Evolutionary conservation across 2,329 filamentous ascomycete species (phyloP), one percentile per base, ranked within the genome.

Genomic region (Alternaria infectoria): DNA sequence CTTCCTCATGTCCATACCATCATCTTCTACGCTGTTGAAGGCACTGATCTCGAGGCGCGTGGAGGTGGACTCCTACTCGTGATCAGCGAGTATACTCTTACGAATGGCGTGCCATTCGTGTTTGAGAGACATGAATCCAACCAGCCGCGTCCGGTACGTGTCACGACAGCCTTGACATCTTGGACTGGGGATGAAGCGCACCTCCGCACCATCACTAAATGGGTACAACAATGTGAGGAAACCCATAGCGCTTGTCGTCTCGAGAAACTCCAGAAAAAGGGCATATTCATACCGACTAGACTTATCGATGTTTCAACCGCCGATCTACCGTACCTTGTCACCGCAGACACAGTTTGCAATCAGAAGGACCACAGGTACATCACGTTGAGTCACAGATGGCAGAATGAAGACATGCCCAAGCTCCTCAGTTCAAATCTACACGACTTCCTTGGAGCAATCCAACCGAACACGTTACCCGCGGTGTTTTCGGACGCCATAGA

Each of bases 381-480:
- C 15, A n/a, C 32, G 2, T n/a, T 36, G 32, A 36, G 32, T 36
- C 32, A 36, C 15, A 36, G 32, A 5, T 36, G 32, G 32, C 32
- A 36, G 32, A 36, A n/a, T 4, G 32, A 3, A n/a, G 13, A n/a
- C 7, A 36, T 36, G 32, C 32, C 32, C 5, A 36, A 36, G 32
- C 32, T 36, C 9, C 15, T 36, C 4, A 36, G 4, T 36, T 36
- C 32, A 7, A 36, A 36, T 36, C 32, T 36, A 0, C 13, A 36
- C 7, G 32, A n/a, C 0, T 0, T 36, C 0, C 32, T n/a, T 36
- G 15, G 3, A 36, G 32, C 0, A 0, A 36, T 36, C 13, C 0
- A 36, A 36, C 13, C 32, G 0, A 9, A 36, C 1, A 36, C 0
- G 1, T 36, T 36, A 36, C 32, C 32, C 0, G 15, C 32, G 3